Conservation (phyloP, 495 filamentous ascomycete genomes). For the Evansstolkia leycettana region DNA sequence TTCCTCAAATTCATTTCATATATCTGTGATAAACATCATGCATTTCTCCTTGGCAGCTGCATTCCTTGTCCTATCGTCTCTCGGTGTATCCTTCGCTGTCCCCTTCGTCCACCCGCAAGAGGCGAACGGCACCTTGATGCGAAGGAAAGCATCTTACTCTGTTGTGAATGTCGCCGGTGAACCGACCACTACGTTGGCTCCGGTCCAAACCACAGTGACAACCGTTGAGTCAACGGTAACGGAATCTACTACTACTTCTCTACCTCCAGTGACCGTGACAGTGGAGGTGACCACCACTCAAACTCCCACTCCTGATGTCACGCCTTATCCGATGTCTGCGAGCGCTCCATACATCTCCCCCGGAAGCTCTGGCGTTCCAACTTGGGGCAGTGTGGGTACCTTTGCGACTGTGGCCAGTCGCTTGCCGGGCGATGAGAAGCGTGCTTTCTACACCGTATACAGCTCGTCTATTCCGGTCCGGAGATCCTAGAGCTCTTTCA, state of each 20-base stretch:
- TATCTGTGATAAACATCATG: constrained; percentile 17
- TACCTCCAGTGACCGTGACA: background rate
- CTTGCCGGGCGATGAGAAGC: background rate
- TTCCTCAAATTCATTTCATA: too few relatives aligned
- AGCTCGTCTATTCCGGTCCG: background rate
- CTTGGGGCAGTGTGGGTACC: background rate
- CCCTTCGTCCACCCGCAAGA: constrained; percentile 18
- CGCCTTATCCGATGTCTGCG: background rate
- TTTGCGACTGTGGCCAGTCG: background rate
- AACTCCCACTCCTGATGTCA: background rate
- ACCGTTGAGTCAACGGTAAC: constrained; percentile 21
- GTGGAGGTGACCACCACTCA: background rate
- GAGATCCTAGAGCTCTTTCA: background rate
- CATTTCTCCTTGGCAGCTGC: constrained; percentile 18
- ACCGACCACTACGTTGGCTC: constrained; percentile 10
- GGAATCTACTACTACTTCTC: background rate
- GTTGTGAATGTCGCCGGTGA: constrained; percentile 37
- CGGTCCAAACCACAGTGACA: constrained; percentile 15
- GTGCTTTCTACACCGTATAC: background rate
- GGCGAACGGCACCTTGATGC: constrained; percentile 13
- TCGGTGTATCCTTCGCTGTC: constrained; percentile 19
- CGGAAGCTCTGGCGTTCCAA: background rate
- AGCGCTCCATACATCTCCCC: background rate
- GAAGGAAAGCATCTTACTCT: constrained; percentile 25
- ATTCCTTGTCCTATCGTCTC: constrained; percentile 18